phyloP scores from a whole-genome alignment of 1,139 yeast genomes.

The Taphrina sp. region DNA sequence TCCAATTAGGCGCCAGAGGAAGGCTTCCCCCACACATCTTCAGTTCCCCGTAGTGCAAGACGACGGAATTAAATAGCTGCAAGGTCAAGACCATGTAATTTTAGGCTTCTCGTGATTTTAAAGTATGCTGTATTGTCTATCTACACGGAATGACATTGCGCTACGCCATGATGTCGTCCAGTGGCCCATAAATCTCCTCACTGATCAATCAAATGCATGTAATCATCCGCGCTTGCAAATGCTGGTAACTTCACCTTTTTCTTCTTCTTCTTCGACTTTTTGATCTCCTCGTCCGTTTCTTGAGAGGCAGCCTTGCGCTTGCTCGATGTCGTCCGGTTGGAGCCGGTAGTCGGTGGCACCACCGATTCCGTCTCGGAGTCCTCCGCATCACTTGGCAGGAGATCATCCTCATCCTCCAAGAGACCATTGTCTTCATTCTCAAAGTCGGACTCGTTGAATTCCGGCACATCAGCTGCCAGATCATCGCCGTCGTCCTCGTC shows the following conservation, averaged over 20 bases:
- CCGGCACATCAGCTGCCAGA: conserved; percentile 43
- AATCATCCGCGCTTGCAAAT: conserved; percentile 88
- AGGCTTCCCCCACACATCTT: no score
- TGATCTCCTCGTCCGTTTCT: conserved; percentile 39
- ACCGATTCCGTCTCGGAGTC: not conserved
- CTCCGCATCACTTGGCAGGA: conserved; percentile 21
- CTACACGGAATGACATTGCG: no score
- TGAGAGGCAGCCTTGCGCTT: conserved; percentile 41
- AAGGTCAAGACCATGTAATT: no score
- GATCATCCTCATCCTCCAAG: conserved; percentile 34
- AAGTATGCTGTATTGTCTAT: no score
- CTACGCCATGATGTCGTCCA: no score
- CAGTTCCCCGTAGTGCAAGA: no score
- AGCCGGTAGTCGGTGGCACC: conserved; percentile 36
- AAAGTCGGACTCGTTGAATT: conserved; percentile 43
- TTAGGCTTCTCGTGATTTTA: no score
- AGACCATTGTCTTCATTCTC: conserved; percentile 43
- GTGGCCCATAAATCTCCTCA: not conserved
- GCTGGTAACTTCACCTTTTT: conserved; percentile 71
- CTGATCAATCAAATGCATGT: conserved; percentile 48
- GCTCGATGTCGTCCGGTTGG: conserved; percentile 49
- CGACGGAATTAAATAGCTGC: no score
- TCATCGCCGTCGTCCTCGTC: conserved; percentile 40
- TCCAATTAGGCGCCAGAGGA: no score
- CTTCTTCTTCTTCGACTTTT: conserved; percentile 49